phyloP scores from a whole-genome alignment of 2,329 filamentous ascomycete species.

The Colletotrichum limetticola region DNA sequence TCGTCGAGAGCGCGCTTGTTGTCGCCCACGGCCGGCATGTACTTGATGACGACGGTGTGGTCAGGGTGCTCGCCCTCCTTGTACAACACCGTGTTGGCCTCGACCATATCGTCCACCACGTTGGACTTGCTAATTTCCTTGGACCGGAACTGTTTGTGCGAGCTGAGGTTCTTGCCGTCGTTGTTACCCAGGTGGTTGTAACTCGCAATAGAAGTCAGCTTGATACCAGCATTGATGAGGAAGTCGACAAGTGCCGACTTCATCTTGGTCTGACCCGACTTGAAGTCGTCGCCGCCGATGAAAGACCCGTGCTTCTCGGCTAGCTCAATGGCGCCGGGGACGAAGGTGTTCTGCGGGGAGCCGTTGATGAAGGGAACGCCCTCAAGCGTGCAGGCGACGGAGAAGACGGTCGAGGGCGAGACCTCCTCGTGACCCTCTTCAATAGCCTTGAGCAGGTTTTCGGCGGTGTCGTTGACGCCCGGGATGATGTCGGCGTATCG shows the following conservation, averaged over 20 bases:
- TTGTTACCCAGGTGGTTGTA: constrained; percentile 99
- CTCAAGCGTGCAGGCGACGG: constrained; percentile 93
- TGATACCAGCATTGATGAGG: constrained; percentile 98
- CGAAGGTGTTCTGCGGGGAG: constrained; percentile 98
- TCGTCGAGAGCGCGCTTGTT: constrained; percentile 99
- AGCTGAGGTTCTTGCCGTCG: constrained; percentile 98
- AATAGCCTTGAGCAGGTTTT: constrained; percentile 91
- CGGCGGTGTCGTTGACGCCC: constrained; percentile 95
- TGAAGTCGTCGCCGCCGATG: constrained; percentile 99
- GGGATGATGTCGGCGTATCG: constrained; percentile 89
- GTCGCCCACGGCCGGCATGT: constrained; percentile 98
- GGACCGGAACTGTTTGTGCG: constrained; percentile 97
- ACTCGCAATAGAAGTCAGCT: constrained; percentile 96
- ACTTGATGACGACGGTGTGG: constrained; percentile 99
- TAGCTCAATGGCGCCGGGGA: constrained; percentile 89
- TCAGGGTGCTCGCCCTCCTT: constrained; percentile 93
- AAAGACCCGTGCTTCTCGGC: constrained; percentile 89
- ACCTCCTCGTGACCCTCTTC: constrained; percentile 88
- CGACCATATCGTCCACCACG: constrained; percentile 99
- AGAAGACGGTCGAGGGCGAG: constrained; percentile 95
- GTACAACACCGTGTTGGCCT: constrained; percentile 92
- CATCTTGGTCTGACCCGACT: constrained; percentile 99
- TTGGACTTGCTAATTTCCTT: constrained; percentile 99
- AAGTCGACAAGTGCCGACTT: constrained; percentile 99
- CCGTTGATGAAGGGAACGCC: constrained; percentile 96